These are phyloP conservation scores for Pythium chondricola DNA, from an alignment of 352 stramenopile genomes.

Conservation along the genomic window DNA sequence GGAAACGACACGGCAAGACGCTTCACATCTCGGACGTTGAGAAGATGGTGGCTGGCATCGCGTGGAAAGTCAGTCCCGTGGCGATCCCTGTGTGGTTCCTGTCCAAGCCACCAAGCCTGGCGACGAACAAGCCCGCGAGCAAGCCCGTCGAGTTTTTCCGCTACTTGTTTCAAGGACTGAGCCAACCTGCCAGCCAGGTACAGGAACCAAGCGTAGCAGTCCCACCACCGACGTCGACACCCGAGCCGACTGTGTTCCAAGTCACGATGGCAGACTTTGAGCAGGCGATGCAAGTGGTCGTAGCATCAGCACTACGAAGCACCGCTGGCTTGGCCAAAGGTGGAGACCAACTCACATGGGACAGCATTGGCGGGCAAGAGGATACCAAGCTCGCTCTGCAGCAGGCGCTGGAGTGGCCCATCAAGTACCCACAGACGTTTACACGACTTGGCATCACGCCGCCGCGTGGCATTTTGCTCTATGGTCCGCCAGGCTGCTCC, in stretches of 20 bases:
- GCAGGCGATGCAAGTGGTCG: conserved; percentile 58
- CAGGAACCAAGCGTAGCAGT: neutral
- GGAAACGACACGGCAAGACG: conserved; percentile 36
- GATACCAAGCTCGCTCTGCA: conserved; percentile 70
- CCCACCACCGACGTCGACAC: neutral
- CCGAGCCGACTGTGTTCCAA: conserved; percentile 23
- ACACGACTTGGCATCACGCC: conserved; percentile 55
- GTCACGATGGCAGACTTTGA: conserved; percentile 73
- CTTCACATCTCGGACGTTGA: conserved; percentile 35
- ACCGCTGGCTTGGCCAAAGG: conserved; percentile 52
- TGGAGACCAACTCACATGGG: conserved; percentile 57
- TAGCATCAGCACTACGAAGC: conserved; percentile 59
- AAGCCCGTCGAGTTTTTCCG: conserved; percentile 34
- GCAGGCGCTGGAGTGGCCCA: conserved; percentile 86
- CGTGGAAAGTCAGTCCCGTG: conserved; percentile 51
- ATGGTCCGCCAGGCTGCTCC: conserved; percentile 86
- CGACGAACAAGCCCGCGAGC: neutral
- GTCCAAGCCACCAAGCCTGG: conserved; percentile 18
- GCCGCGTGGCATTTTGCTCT: conserved; percentile 81
- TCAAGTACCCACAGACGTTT: conserved; percentile 74
- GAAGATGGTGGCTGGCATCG: conserved; percentile 36
- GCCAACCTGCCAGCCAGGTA: neutral
- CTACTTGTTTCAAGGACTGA: conserved; percentile 27
- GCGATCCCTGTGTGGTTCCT: conserved; percentile 72
- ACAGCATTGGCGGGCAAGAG: conserved; percentile 68